Percentiles rank a stretch among this genome's conserved stretches.
These are phyloP conservation scores for Alisma plantagoaquatica DNA, from an alignment of 106 monocot species.

Conservation along the genomic window DNA sequence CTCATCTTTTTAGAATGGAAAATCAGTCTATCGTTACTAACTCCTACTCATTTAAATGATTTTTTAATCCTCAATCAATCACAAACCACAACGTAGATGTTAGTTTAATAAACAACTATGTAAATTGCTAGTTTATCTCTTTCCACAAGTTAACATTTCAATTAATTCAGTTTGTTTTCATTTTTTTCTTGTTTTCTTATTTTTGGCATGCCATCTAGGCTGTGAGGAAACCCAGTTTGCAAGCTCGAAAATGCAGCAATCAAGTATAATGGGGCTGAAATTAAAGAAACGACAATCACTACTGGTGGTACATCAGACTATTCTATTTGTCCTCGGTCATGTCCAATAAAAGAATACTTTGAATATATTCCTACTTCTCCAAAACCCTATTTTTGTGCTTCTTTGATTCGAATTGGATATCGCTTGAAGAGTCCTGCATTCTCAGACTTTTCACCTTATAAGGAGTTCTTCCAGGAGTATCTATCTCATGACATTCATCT, in stretches of 20 bases:
- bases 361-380: constrained; percentile 63
- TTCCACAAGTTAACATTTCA: no score
- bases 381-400: constrained; percentile 56
- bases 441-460: constrained; percentile 68
- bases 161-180: no score
- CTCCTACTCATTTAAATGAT: no score
- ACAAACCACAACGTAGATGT: no score
- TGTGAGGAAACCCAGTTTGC: constrained; percentile 81
- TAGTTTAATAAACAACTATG: no score
- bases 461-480: constrained; percentile 26
- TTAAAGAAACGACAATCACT: constrained; percentile 1
- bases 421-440: constrained; percentile 85
- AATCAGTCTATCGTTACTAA: no score
- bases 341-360: constrained; percentile 46
- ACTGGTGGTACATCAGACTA: constrained; percentile 21
- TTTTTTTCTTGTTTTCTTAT: not conserved
- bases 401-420: constrained; percentile 69
- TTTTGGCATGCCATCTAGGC: constrained; percentile 36
- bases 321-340: constrained; percentile 32
- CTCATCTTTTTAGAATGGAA: no score
- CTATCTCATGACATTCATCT: constrained; percentile 39
- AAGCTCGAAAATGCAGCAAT: constrained; percentile 17
- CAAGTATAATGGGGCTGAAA: constrained; percentile 24
- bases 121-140: no score
- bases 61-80: no score